phyloP scores from a whole-genome alignment of 2,329 filamentous ascomycete species.

The Pseudopyrenochaeta lycopersici region DNA sequence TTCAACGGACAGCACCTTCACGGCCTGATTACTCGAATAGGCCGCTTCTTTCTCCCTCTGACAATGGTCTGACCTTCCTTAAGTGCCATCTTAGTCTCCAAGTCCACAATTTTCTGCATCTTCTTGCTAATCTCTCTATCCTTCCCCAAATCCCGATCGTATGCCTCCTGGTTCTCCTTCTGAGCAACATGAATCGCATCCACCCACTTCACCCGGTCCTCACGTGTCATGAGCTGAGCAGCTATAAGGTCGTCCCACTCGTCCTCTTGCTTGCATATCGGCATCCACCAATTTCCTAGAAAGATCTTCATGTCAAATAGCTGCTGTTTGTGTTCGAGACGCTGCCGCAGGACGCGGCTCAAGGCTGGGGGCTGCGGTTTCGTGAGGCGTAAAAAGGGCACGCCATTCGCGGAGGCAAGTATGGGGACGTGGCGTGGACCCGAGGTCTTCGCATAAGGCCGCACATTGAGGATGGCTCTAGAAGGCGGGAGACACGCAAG shows the following conservation, averaged over 20 bases:
- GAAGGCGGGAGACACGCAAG: conserved; percentile 48
- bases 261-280: conserved; percentile 56
- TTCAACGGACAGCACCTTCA: neutral
- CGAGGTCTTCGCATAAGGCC: conserved; percentile 59
- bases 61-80: conserved; percentile 47
- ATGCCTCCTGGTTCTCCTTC: conserved; percentile 17
- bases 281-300: conserved; percentile 54
- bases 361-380: conserved; percentile 72
- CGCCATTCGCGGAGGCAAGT: conserved; percentile 63
- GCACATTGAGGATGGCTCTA: conserved; percentile 58
- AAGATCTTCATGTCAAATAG: conserved; percentile 51
- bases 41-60: conserved; percentile 35
- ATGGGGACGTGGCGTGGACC: conserved; percentile 67
- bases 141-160: conserved; percentile 34
- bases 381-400: conserved; percentile 72
- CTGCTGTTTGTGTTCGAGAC: conserved; percentile 56
- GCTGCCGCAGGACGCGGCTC: conserved; percentile 65
- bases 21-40: conserved; percentile 31
- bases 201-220: conserved; percentile 40
- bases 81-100: conserved; percentile 56
- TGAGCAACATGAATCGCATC: conserved; percentile 32
- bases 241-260: conserved; percentile 57
- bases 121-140: conserved; percentile 45
- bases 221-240: conserved; percentile 11
- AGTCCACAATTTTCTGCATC: conserved; percentile 59